phyloP scores from a whole-genome alignment of 176 grass and related monocot species.

The Oropetium thomaeum region DNA sequence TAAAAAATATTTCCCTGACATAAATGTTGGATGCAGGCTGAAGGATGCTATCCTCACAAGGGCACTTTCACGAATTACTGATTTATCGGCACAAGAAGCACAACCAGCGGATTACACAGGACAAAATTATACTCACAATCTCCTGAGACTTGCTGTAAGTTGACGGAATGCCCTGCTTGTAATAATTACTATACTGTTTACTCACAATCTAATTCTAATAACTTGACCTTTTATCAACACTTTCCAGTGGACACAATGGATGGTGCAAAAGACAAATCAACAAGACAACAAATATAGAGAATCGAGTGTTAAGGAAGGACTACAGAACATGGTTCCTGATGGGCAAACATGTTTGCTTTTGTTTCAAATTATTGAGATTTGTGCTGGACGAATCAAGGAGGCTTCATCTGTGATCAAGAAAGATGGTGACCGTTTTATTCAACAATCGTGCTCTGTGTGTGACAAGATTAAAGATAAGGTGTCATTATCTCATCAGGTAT shows the following conservation, averaged over 20 bases:
- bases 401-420: slow-evolving; percentile 1
- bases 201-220: background rate
- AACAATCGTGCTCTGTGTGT: slow-evolving; percentile 43
- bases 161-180: background rate
- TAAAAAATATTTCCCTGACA: too few species aligned
- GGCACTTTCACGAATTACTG: slow-evolving; percentile 39
- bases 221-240: background rate
- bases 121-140: slow-evolving; percentile 10
- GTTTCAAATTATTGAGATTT: slow-evolving; percentile 62
- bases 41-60: slow-evolving; percentile 34
- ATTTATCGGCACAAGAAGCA: slow-evolving; percentile 41
- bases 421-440: slow-evolving; percentile 20
- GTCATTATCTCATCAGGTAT: slow-evolving; percentile 35
- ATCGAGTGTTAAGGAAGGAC: background rate
- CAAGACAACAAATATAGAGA: background rate
- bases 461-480: slow-evolving; percentile 25
- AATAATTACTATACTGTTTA: background rate
- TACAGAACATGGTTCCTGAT: slow-evolving; percentile 18
- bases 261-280: slow-evolving; percentile 34
- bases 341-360: slow-evolving; percentile 55
- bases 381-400: slow-evolving; percentile 46
- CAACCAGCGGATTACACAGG: background rate
- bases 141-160: slow-evolving; percentile 53
- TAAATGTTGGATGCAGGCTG: slow-evolving; percentile 23
- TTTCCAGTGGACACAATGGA: slow-evolving; percentile 76